Percentiles rank a stretch among this genome's conserved stretches.
phyloP scores from a whole-genome alignment of 2,329 filamentous ascomycete genomes.

The Fusarium udum region DNA sequence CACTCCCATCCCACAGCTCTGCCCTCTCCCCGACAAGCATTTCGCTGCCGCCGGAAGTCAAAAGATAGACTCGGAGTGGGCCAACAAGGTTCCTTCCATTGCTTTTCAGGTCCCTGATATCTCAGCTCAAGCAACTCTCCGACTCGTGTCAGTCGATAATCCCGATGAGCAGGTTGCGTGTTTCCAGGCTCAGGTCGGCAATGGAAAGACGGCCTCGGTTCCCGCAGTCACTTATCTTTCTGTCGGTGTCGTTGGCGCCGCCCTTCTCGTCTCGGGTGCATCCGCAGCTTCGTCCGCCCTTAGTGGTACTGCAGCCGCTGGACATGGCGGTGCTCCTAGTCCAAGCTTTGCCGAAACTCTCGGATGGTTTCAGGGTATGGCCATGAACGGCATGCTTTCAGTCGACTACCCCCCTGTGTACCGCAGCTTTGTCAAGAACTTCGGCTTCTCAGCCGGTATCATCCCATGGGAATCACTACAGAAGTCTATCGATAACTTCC shows the following conservation, averaged over 20 bases:
- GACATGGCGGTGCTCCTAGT: constrained; percentile 71
- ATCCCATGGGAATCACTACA: constrained; percentile 86
- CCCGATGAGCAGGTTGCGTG: constrained; percentile 75
- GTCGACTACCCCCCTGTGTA: constrained; percentile 89
- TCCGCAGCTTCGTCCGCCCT: constrained; percentile 73
- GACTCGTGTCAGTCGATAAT: constrained; percentile 71
- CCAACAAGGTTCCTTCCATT: constrained; percentile 82
- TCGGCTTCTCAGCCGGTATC: constrained; percentile 88
- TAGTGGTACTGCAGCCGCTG: constrained; percentile 60
- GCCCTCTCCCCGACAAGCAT: constrained; percentile 80
- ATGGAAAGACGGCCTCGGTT: constrained; percentile 83
- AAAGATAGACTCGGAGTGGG: constrained; percentile 75
- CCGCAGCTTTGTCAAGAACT: constrained; percentile 89
- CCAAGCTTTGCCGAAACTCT: constrained; percentile 88
- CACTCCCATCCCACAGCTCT: constrained; percentile 78
- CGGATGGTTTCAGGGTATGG: constrained; percentile 91
- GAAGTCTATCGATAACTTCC: constrained; percentile 83
- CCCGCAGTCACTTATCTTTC: constrained; percentile 85
- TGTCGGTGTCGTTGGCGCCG: constrained; percentile 85
- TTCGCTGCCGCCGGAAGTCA: constrained; percentile 80
- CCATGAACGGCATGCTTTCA: constrained; percentile 95
- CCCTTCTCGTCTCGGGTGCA: constrained; percentile 76
- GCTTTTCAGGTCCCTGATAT: constrained; percentile 93
- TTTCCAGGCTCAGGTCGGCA: constrained; percentile 81
- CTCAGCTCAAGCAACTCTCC: constrained; percentile 82